Evolutionary conservation across 306 rosid genomes (phyloP).

Genomic region (Geum urbanum): DNA sequence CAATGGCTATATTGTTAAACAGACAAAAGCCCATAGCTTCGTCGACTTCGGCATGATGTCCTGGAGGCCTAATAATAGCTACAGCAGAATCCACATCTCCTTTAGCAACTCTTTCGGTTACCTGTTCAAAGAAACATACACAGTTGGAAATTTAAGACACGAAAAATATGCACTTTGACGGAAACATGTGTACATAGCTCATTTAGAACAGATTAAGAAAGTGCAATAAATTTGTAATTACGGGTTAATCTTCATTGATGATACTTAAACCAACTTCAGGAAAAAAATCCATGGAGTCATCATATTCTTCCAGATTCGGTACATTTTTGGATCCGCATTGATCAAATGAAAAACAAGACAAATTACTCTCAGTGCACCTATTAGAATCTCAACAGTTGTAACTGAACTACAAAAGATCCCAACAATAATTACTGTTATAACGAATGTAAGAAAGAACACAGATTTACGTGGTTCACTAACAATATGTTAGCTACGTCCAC

Average conservation of each 20-base stretch:
- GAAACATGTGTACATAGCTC: not conserved
- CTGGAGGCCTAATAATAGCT: slow-evolving; percentile 95
- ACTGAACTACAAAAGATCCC: not conserved
- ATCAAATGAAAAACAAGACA: not conserved
- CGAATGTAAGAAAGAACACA: too few relatives aligned
- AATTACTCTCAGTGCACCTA: not conserved
- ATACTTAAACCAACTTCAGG: not conserved
- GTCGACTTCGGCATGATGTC: slow-evolving; percentile 84
- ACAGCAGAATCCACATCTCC: slow-evolving; percentile 73
- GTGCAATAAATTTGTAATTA: not conserved
- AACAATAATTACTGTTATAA: slow-evolving; percentile 43
- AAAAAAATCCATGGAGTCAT: not conserved
- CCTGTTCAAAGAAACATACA: slow-evolving; percentile 43
- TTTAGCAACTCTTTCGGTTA: slow-evolving; percentile 63
- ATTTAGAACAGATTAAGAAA: not conserved
- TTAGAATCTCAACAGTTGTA: not conserved
- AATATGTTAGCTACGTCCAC: too few relatives aligned
- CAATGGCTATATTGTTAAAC: slow-evolving; percentile 83
- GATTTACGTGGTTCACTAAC: too few relatives aligned
- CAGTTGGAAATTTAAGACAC: slow-evolving; percentile 17
- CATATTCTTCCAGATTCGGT: not conserved
- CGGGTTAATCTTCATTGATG: not conserved
- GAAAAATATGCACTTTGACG: not conserved
- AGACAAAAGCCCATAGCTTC: slow-evolving; percentile 97
- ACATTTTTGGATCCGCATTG: not conserved